These are phyloP conservation scores for Kodamaea hsintzibuensis DNA, from an alignment of 805 yeast genomes.

Conservation along the genomic window DNA sequence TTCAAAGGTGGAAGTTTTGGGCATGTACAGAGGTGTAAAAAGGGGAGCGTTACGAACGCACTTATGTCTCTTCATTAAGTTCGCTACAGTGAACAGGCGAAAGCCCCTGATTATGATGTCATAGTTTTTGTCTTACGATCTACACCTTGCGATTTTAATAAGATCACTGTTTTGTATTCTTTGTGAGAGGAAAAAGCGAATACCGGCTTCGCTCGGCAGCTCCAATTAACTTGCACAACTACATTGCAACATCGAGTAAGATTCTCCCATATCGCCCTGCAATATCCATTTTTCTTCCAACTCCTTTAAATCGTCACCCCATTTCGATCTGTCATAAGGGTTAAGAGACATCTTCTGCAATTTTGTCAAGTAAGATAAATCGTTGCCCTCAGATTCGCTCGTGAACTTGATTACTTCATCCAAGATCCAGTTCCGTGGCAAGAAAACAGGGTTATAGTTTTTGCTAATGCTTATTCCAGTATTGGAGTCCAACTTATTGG, in stretches of 20 bases:
- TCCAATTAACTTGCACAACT: constrained; percentile 58
- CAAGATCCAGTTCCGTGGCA: constrained; percentile 83
- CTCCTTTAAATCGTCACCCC: constrained; percentile 68
- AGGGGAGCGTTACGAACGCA: too few relatives aligned
- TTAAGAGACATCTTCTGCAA: constrained; percentile 68
- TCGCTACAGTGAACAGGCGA: too few relatives aligned
- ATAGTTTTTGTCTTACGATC: too few relatives aligned
- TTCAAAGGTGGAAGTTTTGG: too few relatives aligned
- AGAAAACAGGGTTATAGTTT: constrained; percentile 69
- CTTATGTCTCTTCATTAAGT: too few relatives aligned
- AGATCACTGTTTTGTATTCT: too few relatives aligned
- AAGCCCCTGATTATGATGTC: too few relatives aligned
- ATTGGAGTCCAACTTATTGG: constrained; percentile 31
- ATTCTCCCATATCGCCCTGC: constrained; percentile 51
- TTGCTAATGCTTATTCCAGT: constrained; percentile 34
- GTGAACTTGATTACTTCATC: constrained; percentile 73
- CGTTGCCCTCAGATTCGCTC: constrained; percentile 50
- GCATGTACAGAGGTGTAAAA: too few relatives aligned
- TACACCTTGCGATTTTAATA: too few relatives aligned
- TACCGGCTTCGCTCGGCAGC: background rate
- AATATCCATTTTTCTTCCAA: constrained; percentile 54
- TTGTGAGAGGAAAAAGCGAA: background rate
- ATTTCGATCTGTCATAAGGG: constrained; percentile 69
- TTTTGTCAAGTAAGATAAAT: constrained; percentile 54
- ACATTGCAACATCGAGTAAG: constrained; percentile 66